These are phyloP conservation scores for Neurospora hispaniola DNA, from an alignment of 495 filamentous ascomycete genomes.

Conservation along the genomic window DNA sequence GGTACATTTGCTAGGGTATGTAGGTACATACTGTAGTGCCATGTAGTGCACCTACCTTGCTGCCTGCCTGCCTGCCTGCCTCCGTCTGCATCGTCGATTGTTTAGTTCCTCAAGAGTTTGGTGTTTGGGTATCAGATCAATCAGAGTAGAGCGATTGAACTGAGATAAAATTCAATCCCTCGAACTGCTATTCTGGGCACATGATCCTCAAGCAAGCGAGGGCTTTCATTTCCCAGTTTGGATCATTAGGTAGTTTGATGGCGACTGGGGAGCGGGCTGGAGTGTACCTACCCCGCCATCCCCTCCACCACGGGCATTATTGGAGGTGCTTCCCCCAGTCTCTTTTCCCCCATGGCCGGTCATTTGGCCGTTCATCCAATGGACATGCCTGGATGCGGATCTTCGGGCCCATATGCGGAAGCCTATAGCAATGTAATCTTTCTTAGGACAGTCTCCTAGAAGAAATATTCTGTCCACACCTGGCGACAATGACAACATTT, in stretches of 20 bases:
- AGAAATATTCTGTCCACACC: not conserved
- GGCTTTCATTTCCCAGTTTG: not conserved
- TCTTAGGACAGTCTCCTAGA: rapidly evolving
- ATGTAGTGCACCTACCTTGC: not conserved
- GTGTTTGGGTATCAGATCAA: not conserved
- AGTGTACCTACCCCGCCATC: not conserved
- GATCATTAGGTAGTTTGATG: not conserved
- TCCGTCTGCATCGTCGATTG: not conserved
- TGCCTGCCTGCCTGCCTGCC: not conserved
- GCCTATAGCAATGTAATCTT: not conserved
- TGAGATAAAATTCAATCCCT: not conserved
- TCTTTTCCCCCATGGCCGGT: not conserved
- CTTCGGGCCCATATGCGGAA: not conserved
- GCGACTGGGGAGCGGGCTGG: not conserved
- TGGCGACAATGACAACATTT: not conserved
- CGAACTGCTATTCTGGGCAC: not conserved
- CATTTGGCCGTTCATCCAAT: not conserved
- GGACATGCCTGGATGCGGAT: not conserved
- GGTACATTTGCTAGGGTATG: not conserved
- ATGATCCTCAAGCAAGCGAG: not conserved
- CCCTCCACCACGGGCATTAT: not conserved
- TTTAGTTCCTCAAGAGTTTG: not conserved
- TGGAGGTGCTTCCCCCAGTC: not conserved
- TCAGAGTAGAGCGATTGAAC: too few species aligned
- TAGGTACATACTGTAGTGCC: not conserved